A percentile compares a stretch with the other conserved stretches of the same genome.
phyloP scores from a whole-genome alignment of 202 grass and related monocot species.

The Zoysia matrella region DNA sequence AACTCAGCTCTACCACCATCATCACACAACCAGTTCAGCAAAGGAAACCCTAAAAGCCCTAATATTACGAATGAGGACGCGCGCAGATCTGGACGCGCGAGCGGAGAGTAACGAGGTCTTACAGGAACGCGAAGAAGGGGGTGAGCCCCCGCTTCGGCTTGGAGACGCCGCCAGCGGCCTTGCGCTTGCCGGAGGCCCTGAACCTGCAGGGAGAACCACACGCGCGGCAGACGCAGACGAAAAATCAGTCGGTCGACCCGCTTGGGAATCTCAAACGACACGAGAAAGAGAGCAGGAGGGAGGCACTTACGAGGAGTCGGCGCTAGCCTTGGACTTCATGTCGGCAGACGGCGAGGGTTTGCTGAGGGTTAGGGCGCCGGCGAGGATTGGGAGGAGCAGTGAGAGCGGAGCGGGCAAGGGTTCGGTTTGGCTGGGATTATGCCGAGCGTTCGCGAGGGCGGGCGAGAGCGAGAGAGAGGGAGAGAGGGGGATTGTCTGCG shows the following conservation, averaged over 20 bases:
- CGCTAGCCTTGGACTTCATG: constrained; percentile 49
- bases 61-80: neutral
- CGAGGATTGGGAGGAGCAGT: neutral
- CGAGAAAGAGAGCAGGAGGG: neutral
- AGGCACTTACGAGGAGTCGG: constrained; percentile 42
- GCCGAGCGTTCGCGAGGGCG: constrained; percentile 1
- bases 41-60: neutral
- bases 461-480: neutral
- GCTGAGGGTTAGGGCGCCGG: constrained; percentile 28
- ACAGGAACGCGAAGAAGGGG: constrained; percentile 96
- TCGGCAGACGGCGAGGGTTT: constrained; percentile 33
- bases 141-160: constrained; percentile 80
- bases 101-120: neutral
- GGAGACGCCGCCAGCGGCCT: constrained; percentile 55
- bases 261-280: neutral
- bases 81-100: constrained; percentile 48
- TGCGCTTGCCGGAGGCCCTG: constrained; percentile 60
- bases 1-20: constrained; percentile 72
- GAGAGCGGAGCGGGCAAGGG: neutral
- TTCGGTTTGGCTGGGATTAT: constrained; percentile 9
- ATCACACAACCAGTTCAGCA: neutral
- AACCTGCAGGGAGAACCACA: constrained; percentile 33
- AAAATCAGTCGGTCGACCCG: neutral
- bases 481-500: neutral
- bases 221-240: neutral